Conservation (phyloP, 495 filamentous ascomycete species). For the Neurospora sp. region DNA sequence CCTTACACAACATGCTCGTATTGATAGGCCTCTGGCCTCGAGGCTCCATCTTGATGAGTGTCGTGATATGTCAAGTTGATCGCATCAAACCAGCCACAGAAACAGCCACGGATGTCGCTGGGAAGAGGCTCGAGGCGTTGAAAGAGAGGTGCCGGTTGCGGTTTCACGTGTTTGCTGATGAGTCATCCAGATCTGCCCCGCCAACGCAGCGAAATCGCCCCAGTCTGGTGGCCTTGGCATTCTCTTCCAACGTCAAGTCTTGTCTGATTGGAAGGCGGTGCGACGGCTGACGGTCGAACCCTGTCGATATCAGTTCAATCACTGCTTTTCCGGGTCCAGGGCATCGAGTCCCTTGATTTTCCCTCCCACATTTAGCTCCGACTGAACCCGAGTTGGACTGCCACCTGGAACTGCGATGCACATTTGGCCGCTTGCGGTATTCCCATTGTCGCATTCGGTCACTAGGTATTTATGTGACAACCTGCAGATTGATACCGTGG, state of each 20-base stretch:
- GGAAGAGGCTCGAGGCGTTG: not conserved
- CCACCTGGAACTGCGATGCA: not conserved
- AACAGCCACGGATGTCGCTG: slow-evolving; percentile 10
- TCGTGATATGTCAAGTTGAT: not conserved
- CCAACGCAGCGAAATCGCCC: slow-evolving; percentile 1
- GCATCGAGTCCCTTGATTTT: not conserved
- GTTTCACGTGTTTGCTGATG: slow-evolving; percentile 8
- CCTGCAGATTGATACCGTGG: not conserved
- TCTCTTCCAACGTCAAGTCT: slow-evolving; percentile 13
- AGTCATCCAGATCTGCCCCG: slow-evolving; percentile 12
- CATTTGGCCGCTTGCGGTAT: not conserved
- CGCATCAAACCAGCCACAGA: not conserved
- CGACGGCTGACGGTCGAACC: slow-evolving; percentile 1
- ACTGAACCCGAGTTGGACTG: not conserved
- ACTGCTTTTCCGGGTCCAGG: not conserved
- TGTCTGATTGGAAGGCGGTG: slow-evolving; percentile 16
- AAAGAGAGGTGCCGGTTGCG: slow-evolving; percentile 4
- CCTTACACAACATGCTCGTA: not conserved
- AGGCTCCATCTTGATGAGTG: not conserved
- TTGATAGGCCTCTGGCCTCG: not conserved
- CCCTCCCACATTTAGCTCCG: not conserved
- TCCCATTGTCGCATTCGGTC: not conserved
- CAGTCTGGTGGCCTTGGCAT: slow-evolving; percentile 6
- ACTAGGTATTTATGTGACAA: not conserved
- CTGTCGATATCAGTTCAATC: slow-evolving; percentile 14